A percentile compares a stretch with the other conserved stretches of the same genome.
These are phyloP conservation scores for Epichloe festucae DNA, from an alignment of 2,329 filamentous ascomycete species.

Conservation along the genomic window DNA sequence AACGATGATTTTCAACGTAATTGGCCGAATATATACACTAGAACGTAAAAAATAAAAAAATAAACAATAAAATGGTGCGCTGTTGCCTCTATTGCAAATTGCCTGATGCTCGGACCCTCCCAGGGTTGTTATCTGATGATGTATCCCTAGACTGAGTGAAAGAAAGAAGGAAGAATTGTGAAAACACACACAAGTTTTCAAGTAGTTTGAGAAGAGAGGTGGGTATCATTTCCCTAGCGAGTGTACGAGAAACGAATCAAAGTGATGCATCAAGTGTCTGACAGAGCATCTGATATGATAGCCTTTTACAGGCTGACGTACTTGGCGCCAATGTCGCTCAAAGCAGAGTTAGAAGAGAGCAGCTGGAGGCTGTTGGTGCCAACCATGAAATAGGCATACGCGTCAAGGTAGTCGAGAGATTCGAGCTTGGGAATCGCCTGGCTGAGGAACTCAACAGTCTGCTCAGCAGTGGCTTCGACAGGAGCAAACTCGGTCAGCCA, in stretches of 20 bases:
- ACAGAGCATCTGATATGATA: background rate
- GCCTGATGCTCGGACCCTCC: background rate
- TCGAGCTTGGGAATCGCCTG: slow-evolving; percentile 36
- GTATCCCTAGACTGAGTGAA: background rate
- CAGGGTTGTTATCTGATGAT: background rate
- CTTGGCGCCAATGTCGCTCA: slow-evolving; percentile 34
- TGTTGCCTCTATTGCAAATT: background rate
- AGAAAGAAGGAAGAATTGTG: background rate
- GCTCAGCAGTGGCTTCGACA: slow-evolving; percentile 25
- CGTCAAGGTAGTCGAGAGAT: slow-evolving; percentile 35
- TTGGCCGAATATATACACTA: slow-evolving; percentile 19
- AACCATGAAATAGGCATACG: slow-evolving; percentile 47
- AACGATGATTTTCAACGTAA: background rate
- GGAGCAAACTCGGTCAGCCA: slow-evolving; percentile 56
- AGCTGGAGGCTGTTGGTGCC: slow-evolving; percentile 22
- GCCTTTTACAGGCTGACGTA: slow-evolving; percentile 28
- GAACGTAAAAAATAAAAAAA: slow-evolving; percentile 9
- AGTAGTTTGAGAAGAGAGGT: background rate
- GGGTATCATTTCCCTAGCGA: slow-evolving; percentile 21
- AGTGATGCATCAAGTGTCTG: background rate
- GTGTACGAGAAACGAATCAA: slow-evolving; percentile 25
- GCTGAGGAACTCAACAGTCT: slow-evolving; percentile 35
- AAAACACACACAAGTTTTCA: background rate
- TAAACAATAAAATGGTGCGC: background rate
- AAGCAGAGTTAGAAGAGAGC: slow-evolving; percentile 24